Percentiles rank a stretch among this genome's conserved stretches.
phyloP scores from a whole-genome alignment of 495 filamentous ascomycete species.

The Bombardia bombarda region DNA sequence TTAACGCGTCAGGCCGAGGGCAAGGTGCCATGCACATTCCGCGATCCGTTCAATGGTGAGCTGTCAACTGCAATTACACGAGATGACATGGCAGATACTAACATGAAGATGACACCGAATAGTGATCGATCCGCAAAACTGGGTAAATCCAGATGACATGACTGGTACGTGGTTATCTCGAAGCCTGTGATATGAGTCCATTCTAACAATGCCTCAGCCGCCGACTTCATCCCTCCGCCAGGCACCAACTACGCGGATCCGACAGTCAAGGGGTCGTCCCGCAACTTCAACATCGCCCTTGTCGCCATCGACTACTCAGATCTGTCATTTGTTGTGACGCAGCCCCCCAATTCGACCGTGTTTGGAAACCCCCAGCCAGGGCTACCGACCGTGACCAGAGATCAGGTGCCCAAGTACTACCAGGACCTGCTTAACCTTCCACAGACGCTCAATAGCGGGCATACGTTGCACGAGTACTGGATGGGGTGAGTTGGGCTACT shows the following conservation, averaged over 20 bases:
- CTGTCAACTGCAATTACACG: background rate
- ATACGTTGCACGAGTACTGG: conserved; percentile 1
- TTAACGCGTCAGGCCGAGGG: background rate
- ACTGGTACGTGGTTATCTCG: background rate
- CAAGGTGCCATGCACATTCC: background rate
- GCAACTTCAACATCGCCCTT: conserved; percentile 1
- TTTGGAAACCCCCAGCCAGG: background rate
- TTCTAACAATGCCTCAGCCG: background rate
- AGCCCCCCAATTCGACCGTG: background rate
- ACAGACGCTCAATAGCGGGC: background rate
- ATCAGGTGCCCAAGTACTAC: background rate
- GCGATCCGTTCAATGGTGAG: background rate
- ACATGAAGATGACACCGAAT: background rate
- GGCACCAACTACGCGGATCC: background rate
- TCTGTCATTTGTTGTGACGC: background rate
- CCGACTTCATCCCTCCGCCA: background rate
- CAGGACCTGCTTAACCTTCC: background rate
- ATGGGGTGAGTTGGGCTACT: background rate
- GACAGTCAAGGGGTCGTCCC: background rate
- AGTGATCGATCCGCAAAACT: background rate
- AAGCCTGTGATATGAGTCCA: background rate
- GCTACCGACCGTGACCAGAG: background rate
- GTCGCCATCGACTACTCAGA: conserved; percentile 1
- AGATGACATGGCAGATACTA: no score
- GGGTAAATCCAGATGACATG: background rate